Conservation (phyloP, 192 early-diverging fungal species). For the Linnemannia elongata region DNA sequence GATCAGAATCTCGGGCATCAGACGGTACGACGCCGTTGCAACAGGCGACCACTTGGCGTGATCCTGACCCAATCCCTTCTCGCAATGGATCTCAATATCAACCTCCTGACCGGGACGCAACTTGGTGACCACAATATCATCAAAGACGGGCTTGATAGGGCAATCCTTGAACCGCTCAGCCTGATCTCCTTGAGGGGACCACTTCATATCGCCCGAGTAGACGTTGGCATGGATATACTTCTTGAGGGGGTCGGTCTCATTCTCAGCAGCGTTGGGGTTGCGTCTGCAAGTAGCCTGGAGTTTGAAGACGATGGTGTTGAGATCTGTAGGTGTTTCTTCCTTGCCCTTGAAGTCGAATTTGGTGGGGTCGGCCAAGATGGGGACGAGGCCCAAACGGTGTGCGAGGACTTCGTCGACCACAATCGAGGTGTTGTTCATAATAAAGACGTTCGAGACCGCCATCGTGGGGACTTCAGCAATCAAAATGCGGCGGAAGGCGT, state of each 20-base stretch:
- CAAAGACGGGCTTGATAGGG: conserved; percentile 83
- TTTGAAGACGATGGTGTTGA: conserved; percentile 94
- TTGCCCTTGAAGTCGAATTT: conserved; percentile 81
- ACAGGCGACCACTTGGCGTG: conserved; percentile 99
- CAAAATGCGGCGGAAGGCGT: conserved; percentile 92
- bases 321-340: conserved; percentile 87
- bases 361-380: conserved; percentile 88
- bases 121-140: conserved; percentile 95
- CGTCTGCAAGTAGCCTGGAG: conserved; percentile 79
- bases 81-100: conserved; percentile 86
- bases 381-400: conserved; percentile 92
- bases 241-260: conserved; percentile 81
- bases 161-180: conserved; percentile 72
- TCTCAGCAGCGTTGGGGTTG: conserved; percentile 69
- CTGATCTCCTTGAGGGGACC: conserved; percentile 96
- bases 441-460: conserved; percentile 96
- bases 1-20: conserved; percentile 93
- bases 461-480: conserved; percentile 98
- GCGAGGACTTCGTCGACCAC: conserved; percentile 95
- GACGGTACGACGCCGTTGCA: conserved; percentile 94
- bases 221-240: conserved; percentile 83
- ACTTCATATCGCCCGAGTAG: conserved; percentile 79
- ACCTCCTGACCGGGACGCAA: conserved; percentile 93
- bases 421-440: conserved; percentile 92
- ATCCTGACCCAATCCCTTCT: conserved; percentile 94